Evolutionary conservation across 805 yeast species (phyloP).

Genomic region (Ogataea degrootiae): DNA sequence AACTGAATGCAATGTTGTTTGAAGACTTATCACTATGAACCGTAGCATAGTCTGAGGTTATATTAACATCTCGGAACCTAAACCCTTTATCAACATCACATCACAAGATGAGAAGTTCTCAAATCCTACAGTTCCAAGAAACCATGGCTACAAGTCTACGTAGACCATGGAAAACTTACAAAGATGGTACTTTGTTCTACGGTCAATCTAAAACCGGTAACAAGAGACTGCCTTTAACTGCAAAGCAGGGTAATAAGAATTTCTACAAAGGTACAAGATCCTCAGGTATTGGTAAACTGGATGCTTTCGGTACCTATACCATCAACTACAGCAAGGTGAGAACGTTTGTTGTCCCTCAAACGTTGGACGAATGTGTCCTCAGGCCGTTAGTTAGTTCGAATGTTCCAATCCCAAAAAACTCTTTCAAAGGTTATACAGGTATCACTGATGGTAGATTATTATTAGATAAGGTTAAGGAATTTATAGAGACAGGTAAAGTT

Average conservation of each 20-base stretch:
- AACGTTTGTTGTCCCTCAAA: slow-evolving; percentile 78
- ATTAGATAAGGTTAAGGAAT: slow-evolving; percentile 68
- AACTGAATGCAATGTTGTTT: no score
- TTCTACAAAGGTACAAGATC: slow-evolving; percentile 96
- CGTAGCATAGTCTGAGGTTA: background rate
- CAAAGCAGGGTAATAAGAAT: slow-evolving; percentile 92
- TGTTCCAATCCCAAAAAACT: slow-evolving; percentile 64
- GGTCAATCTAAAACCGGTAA: slow-evolving; percentile 76
- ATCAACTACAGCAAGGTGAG: slow-evolving; percentile 84
- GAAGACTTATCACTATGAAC: background rate
- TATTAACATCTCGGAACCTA: background rate
- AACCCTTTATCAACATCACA: background rate
- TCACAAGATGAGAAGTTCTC: slow-evolving; percentile 47
- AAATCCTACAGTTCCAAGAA: slow-evolving; percentile 41
- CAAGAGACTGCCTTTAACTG: slow-evolving; percentile 76
- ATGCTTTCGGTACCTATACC: slow-evolving; percentile 67
- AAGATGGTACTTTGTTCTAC: slow-evolving; percentile 80
- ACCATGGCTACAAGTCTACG: slow-evolving; percentile 46
- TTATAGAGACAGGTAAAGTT: slow-evolving; percentile 65
- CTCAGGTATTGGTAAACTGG: slow-evolving; percentile 82
- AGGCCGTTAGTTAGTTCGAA: slow-evolving; percentile 77
- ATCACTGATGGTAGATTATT: slow-evolving; percentile 71
- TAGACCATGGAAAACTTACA: slow-evolving; percentile 86
- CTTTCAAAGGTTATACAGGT: slow-evolving; percentile 61
- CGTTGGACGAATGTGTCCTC: slow-evolving; percentile 32